Base-by-base conservation (phyloP, 495 filamentous ascomycete species). In the Glonium stellatum region DNA sequence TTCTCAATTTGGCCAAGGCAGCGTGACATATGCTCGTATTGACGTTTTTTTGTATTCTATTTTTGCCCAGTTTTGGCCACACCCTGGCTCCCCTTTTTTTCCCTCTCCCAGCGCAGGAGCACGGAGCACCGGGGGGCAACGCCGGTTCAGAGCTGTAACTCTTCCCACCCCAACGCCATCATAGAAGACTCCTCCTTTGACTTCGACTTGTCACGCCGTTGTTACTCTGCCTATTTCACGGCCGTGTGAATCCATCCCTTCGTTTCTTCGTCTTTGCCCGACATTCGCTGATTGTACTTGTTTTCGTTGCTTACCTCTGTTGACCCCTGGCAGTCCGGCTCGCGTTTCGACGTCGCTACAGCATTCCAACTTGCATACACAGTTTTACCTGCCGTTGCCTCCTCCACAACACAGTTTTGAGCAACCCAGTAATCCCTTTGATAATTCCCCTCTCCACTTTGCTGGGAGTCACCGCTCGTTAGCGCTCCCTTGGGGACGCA, bases 401-500 rank as follows among this genome's bases (percentile, higher is more conserved):
- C 31, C 15, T 15, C 58, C 10, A 18, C 34, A 4, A 54, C 31
- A 5, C 35, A 18, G 8, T 36, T 5, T n/a, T 21, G 35, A 52
- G 22, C 36, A 11, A 37, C 21, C 5, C 53, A 62, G 23, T 46
- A 27, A 25, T 13, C 55, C 25, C 6, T 39, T 46, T 27, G 36
- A 34, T n/a, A 19, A 21, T 21, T 27, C 34, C 34, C 8, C 23
- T 46, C 42, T 34, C 15, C 36, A 6, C 25, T 15, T 46, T n/a
- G 22, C 58, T 65, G 62, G 62, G 15, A 46, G 57, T 53, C 37
- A 51, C 18, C 63, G 57, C 60, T 68, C 62, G 53, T 55, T 62
- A 50, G 60, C 68, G 66, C 60, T 66, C 68, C 68, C 60, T 50
- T 31, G 62, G 67, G 68, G 68, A 70, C 68, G 68, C 68, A 55